phyloP scores from a whole-genome alignment of 768 basidiomycete species.

The Pholiota molesta region DNA sequence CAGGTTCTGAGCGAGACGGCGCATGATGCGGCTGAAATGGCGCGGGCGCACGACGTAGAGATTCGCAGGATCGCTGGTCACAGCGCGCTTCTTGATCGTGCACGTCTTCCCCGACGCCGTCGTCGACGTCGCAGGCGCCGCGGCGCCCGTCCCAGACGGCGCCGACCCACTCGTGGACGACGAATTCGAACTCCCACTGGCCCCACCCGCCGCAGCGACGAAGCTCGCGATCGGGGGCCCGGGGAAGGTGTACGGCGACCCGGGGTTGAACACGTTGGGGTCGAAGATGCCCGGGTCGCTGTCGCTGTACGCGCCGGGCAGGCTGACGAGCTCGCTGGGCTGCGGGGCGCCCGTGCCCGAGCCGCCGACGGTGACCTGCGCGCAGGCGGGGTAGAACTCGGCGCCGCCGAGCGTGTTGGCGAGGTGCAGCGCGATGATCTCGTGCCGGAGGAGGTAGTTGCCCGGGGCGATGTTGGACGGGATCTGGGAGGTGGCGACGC shows the following conservation, averaged over 20 bases:
- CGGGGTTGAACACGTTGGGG: conserved; percentile 34
- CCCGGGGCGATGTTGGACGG: conserved; percentile 62
- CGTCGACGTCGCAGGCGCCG: not conserved
- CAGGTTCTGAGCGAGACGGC: conserved; percentile 24
- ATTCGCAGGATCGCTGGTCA: not conserved
- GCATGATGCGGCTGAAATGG: conserved; percentile 38
- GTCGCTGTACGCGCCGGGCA: conserved; percentile 77
- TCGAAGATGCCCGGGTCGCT: conserved; percentile 72
- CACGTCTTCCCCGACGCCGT: conserved; percentile 3
- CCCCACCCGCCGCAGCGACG: conserved; percentile 24
- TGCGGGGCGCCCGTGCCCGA: conserved; percentile 51
- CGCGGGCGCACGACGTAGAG: conserved; percentile 25
- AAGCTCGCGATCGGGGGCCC: conserved; percentile 53
- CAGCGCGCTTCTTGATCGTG: conserved; percentile 10
- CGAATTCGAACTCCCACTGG: not conserved
- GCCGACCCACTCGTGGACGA: not conserved
- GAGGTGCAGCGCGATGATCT: conserved; percentile 79
- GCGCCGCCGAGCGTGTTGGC: conserved; percentile 60
- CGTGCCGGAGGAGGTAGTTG: conserved; percentile 77
- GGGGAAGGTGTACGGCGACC: conserved; percentile 45
- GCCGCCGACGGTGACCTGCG: conserved; percentile 59
- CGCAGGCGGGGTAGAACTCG: conserved; percentile 82
- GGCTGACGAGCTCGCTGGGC: conserved; percentile 53
- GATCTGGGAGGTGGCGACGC: conserved; percentile 41
- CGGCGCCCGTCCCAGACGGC: not conserved